A percentile compares a stretch with the other conserved stretches of the same genome.
These are phyloP conservation scores for Taphrina pruni DNA, from an alignment of 1,139 yeast species.

Conservation along the genomic window DNA sequence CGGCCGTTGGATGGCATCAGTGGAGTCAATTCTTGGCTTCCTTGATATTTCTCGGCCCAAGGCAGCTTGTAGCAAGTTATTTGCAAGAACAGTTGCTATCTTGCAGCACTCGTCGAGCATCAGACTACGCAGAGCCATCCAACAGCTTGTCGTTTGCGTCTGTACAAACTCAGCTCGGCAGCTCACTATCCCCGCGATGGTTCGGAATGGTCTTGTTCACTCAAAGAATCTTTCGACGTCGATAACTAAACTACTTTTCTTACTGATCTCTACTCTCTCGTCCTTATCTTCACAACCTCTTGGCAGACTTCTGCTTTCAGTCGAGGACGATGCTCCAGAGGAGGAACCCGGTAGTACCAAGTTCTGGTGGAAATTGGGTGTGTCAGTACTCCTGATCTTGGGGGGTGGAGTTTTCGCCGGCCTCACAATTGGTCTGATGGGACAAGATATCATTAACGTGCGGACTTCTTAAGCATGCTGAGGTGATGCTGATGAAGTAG, in stretches of 20 bases:
- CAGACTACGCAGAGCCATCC: no score
- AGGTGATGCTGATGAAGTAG: constrained; percentile 45
- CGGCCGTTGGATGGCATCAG: constrained; percentile 10
- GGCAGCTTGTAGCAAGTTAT: background rate
- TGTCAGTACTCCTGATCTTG: constrained; percentile 73
- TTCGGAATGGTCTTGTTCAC: constrained; percentile 13
- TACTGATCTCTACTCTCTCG: constrained; percentile 19
- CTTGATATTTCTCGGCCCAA: background rate
- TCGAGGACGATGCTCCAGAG: constrained; percentile 32
- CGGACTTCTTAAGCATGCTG: background rate
- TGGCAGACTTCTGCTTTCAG: constrained; percentile 6
- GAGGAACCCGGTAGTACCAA: constrained; percentile 33
- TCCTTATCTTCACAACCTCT: constrained; percentile 26
- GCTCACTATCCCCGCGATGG: background rate
- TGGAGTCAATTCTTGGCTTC: constrained; percentile 3
- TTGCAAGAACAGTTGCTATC: background rate
- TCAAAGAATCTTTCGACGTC: constrained; percentile 14
- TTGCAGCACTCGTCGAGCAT: background rate
- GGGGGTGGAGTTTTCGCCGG: constrained; percentile 98
- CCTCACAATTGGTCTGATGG: constrained; percentile 91
- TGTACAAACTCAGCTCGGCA: no score
- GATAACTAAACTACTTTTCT: constrained; percentile 4
- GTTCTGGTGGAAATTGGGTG: constrained; percentile 62
- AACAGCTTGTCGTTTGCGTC: no score
- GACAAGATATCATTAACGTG: constrained; percentile 71